Evolutionary conservation across 2,329 filamentous ascomycete genomes (phyloP).

Genomic region (Xylaria polymorpha): DNA sequence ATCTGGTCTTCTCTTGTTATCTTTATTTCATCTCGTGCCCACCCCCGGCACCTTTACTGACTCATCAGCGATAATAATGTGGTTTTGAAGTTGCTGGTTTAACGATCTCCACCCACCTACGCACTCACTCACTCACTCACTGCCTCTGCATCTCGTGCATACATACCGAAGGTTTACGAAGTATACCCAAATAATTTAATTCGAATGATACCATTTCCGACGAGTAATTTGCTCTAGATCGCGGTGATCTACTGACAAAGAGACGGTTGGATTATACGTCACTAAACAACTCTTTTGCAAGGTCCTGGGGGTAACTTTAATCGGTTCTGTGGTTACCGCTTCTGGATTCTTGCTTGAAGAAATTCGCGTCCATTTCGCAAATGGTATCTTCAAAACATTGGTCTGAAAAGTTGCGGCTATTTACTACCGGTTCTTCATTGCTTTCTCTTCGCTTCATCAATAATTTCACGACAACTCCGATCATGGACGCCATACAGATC

Average conservation of each 20-base stretch:
- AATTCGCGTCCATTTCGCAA: not conserved
- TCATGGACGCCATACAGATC: conserved; percentile 39
- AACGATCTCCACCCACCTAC: conserved; percentile 20
- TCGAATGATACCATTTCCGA: conserved; percentile 7
- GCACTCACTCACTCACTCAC: not conserved
- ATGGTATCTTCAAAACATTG: conserved; percentile 8
- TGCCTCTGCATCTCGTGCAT: conserved; percentile 7
- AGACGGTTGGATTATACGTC: conserved; percentile 2
- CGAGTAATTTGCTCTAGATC: not conserved
- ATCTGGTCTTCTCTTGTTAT: conserved; percentile 20
- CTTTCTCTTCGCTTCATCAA: conserved; percentile 18
- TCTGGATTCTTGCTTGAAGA: not conserved
- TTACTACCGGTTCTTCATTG: conserved; percentile 14
- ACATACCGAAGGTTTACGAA: not conserved
- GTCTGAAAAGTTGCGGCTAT: not conserved
- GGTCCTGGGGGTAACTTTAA: not conserved
- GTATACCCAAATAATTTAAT: not conserved
- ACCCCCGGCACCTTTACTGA: conserved; percentile 25
- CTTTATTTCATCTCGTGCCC: conserved; percentile 39
- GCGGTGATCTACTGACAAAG: conserved; percentile 6
- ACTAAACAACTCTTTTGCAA: not conserved
- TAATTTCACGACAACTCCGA: conserved; percentile 38
- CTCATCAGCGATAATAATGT: not conserved
- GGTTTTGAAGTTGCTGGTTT: conserved; percentile 33
- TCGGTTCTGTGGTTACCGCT: conserved; percentile 3